phyloP scores from a whole-genome alignment of 2,329 filamentous ascomycete genomes.

The Cytospora leucostoma region DNA sequence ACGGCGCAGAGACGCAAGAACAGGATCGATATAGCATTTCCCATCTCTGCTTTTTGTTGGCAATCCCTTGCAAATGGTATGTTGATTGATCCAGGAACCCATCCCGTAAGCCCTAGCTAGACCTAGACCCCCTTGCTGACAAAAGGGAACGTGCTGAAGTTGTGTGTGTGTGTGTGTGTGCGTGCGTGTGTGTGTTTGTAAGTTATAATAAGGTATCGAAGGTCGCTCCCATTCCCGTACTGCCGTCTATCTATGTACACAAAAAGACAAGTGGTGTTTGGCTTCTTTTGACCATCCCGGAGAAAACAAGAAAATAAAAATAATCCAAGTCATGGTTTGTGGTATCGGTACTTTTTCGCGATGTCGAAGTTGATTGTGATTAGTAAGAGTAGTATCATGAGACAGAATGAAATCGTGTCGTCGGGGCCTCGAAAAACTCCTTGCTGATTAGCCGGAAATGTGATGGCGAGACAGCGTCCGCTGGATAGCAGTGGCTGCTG shows the following conservation, averaged over 20 bases:
- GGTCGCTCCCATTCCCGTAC: conserved; percentile 14
- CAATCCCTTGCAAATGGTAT: neutral
- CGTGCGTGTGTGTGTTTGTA: neutral
- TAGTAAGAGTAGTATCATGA: conserved; percentile 23
- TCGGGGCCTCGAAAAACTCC: conserved; percentile 8
- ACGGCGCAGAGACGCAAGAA: neutral
- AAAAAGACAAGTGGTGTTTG: conserved; percentile 23
- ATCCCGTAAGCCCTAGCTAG: neutral
- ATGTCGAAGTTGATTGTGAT: conserved; percentile 19
- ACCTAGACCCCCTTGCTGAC: neutral
- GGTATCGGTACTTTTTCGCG: neutral
- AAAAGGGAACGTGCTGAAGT: neutral
- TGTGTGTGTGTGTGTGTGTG: neutral
- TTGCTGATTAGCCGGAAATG: neutral
- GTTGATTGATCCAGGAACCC: neutral
- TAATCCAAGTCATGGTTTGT: conserved; percentile 12
- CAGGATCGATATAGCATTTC: neutral
- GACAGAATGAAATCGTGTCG: conserved; percentile 25
- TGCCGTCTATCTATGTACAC: conserved; percentile 24
- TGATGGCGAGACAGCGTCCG: neutral
- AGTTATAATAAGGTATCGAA: conserved; percentile 16
- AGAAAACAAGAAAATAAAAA: conserved; percentile 18
- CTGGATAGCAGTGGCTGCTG: neutral
- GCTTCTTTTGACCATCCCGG: neutral
- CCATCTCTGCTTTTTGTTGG: neutral